Evolutionary conservation across 1,284 basidiomycete species (phyloP).

Genomic region (Ganoderma boninense): DNA sequence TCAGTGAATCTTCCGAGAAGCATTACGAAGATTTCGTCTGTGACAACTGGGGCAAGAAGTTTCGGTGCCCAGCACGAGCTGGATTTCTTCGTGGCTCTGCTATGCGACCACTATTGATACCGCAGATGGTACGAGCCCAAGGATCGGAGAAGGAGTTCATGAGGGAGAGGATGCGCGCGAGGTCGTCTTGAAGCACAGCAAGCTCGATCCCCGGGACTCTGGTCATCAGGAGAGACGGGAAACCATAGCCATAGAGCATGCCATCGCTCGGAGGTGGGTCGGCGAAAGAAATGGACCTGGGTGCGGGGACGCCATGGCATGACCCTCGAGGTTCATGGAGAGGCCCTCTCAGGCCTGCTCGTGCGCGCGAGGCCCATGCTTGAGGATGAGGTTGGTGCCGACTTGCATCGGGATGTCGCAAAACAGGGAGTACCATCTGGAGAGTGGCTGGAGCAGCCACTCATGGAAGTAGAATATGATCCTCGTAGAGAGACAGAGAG

Average conservation of each 20-base stretch:
- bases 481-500: conserved; percentile 13
- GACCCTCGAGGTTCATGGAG: too few species aligned
- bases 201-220: conserved; percentile 12
- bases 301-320: conserved; percentile 31
- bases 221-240: conserved; percentile 30
- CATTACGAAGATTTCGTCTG: too few species aligned
- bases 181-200: conserved; percentile 9
- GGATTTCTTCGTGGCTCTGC: too few species aligned
- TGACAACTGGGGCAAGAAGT: too few species aligned
- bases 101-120: conserved; percentile 18
- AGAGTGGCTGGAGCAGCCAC: conserved; percentile 19
- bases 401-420: not conserved
- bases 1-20: too few species aligned
- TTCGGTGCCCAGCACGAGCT: too few species aligned
- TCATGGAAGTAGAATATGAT: conserved; percentile 24
- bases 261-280: not conserved
- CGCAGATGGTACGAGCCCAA: conserved; percentile 20
- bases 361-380: conserved; percentile 11
- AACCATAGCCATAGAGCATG: not conserved
- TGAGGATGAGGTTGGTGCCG: conserved; percentile 16
- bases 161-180: conserved; percentile 8
- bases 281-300: conserved; percentile 27
- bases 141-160: conserved; percentile 26
- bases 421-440: conserved; percentile 5
- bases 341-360: conserved; percentile 28